Percentiles rank a stretch among this genome's conserved stretches.
These are phyloP conservation scores for Diospyros lotus DNA, from an alignment of 148 eudicot species.

Conservation along the genomic window DNA sequence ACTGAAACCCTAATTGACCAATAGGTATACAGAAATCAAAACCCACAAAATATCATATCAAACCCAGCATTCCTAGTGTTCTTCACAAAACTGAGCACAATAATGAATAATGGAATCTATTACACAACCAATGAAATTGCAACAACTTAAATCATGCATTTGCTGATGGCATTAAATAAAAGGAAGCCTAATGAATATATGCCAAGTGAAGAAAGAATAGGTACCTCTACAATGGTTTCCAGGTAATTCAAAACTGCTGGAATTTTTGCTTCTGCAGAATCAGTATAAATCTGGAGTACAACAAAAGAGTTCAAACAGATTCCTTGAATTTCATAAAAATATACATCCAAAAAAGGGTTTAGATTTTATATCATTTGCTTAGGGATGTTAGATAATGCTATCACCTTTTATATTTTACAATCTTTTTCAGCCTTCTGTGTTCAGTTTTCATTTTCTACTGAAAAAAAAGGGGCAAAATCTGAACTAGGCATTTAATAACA, in stretches of 20 bases:
- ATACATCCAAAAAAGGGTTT: background rate
- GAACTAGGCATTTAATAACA: too few relatives aligned
- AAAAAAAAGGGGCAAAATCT: too few relatives aligned
- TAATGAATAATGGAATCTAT: too few relatives aligned
- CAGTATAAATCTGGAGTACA: constrained; percentile 69
- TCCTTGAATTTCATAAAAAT: background rate
- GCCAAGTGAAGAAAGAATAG: constrained; percentile 15
- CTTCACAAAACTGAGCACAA: too few relatives aligned
- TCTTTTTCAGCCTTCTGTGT: too few relatives aligned
- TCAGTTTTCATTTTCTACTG: too few relatives aligned
- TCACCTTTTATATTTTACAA: too few relatives aligned
- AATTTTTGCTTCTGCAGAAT: constrained; percentile 94
- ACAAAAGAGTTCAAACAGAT: constrained; percentile 6
- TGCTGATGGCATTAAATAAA: background rate
- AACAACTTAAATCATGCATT: background rate
- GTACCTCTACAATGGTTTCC: constrained; percentile 81
- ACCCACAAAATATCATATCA: too few relatives aligned
- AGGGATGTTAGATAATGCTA: too few relatives aligned
- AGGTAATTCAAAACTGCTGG: constrained; percentile 90
- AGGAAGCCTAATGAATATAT: constrained; percentile 1
- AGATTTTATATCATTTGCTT: background rate
- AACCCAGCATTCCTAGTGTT: too few relatives aligned
- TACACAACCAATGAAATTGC: background rate
- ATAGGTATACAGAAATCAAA: too few relatives aligned
- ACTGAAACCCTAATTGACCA: too few relatives aligned